phyloP scores from a whole-genome alignment of 306 rosid genomes.

The Fragaria vesca region DNA sequence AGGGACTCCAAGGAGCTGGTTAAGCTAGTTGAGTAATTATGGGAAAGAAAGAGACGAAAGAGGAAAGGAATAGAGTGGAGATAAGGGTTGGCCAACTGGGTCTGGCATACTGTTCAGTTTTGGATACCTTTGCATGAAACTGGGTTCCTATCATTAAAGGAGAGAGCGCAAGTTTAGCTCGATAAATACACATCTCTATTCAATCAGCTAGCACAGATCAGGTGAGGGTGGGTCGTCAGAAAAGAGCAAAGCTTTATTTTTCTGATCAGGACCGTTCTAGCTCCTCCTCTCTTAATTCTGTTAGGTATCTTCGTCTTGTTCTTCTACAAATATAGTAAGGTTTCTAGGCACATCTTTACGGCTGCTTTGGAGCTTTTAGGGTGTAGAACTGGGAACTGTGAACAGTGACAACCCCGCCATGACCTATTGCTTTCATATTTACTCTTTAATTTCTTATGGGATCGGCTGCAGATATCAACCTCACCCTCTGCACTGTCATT shows the following conservation, averaged over 20 bases:
- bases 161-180: constrained; percentile 4
- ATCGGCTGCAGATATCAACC: constrained; percentile 42
- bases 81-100: constrained; percentile 9
- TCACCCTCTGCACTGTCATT: constrained; percentile 41
- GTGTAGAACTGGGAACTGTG: constrained; percentile 1
- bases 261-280: background rate
- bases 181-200: background rate
- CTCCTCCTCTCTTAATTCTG: background rate
- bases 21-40: background rate
- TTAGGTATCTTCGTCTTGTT: background rate
- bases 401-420: background rate
- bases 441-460: constrained; percentile 41
- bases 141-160: constrained; percentile 5
- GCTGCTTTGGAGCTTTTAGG: constrained; percentile 27
- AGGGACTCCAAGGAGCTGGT: background rate
- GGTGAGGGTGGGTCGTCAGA: constrained; percentile 30
- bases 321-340: constrained; percentile 9
- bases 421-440: constrained; percentile 29
- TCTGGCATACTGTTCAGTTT: constrained; percentile 17
- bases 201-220: constrained; percentile 14
- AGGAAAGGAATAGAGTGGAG: constrained; percentile 21
- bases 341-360: constrained; percentile 20
- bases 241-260: background rate
- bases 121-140: constrained; percentile 28
- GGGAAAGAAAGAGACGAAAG: constrained; percentile 24